Percentiles rank a stretch among this genome's conserved stretches.
Evolutionary conservation across 768 basidiomycete genomes (phyloP).

Genomic region (Agrocybe pediades): DNA sequence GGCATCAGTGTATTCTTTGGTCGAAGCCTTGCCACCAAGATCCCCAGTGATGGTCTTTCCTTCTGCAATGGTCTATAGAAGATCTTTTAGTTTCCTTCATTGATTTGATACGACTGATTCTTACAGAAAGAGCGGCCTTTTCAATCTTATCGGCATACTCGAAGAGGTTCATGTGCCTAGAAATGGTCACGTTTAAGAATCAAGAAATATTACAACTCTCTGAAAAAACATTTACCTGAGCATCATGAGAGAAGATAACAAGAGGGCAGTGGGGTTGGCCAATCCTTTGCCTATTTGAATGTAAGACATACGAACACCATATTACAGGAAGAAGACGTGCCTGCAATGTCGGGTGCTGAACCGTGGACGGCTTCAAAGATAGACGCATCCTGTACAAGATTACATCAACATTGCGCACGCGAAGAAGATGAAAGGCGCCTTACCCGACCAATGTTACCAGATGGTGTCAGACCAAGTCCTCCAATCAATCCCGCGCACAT

Average conservation of each 20-base stretch:
- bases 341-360: constrained; percentile 98
- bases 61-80: constrained; percentile 88
- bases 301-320: constrained; percentile 7
- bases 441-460: constrained; percentile 95
- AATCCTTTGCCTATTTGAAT: constrained; percentile 75
- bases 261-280: constrained; percentile 98
- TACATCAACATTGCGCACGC: constrained; percentile 6
- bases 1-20: constrained; percentile 85
- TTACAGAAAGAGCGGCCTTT: constrained; percentile 83
- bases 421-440: constrained; percentile 27
- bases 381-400: constrained; percentile 76
- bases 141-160: constrained; percentile 89
- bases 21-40: constrained; percentile 90
- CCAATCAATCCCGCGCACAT: constrained; percentile 99
- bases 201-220: not conserved
- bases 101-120: constrained; percentile 27
- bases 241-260: constrained; percentile 98
- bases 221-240: constrained; percentile 59
- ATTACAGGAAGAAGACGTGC: constrained; percentile 36
- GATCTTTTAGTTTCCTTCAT: constrained; percentile 5
- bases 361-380: constrained; percentile 99
- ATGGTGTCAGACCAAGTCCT: constrained; percentile 95
- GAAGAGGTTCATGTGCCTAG: constrained; percentile 89
- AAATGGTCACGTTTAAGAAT: constrained; percentile 2
- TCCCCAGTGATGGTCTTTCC: constrained; percentile 95